Percentiles rank a stretch among this genome's conserved stretches.
Conservation (phyloP, 345 rosid genomes). For the Eutrema japonicum region DNA sequence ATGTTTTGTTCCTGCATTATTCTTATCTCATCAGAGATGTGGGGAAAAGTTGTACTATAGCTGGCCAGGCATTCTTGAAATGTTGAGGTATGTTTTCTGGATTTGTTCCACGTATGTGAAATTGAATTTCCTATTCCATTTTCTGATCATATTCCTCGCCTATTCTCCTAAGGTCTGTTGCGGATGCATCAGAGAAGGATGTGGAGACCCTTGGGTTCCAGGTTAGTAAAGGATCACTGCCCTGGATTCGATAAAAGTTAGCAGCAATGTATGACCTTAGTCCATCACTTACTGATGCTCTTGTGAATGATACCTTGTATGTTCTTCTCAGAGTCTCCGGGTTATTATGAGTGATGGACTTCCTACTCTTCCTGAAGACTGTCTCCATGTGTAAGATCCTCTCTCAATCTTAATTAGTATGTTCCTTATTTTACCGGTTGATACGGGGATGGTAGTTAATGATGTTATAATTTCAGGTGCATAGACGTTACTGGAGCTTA, state of each 20-base stretch:
- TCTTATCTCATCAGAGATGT: constrained; percentile 64
- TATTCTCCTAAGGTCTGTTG: constrained; percentile 71
- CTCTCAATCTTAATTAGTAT: constrained; percentile 4
- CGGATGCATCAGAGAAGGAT: constrained; percentile 93
- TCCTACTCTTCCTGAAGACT: constrained; percentile 79
- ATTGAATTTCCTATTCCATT: constrained; percentile 17
- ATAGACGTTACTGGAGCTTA: constrained; percentile 98
- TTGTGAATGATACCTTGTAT: constrained; percentile 40
- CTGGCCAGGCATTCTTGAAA: constrained; percentile 89
- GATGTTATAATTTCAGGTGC: constrained; percentile 65
- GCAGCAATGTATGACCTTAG: constrained; percentile 5
- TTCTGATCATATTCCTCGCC: constrained; percentile 26
- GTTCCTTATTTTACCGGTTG: constrained; percentile 14
- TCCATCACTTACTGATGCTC: constrained; percentile 17
- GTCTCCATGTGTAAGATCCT: constrained; percentile 76
- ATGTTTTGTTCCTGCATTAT: constrained; percentile 23
- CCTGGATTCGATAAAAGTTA: constrained; percentile 12
- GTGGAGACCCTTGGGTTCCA: constrained; percentile 91
- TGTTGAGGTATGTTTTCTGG: constrained; percentile 67
- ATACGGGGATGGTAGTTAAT: constrained; percentile 30
- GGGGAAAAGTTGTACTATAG: constrained; percentile 86
- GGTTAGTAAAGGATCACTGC: constrained; percentile 55
- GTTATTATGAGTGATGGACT: constrained; percentile 93
- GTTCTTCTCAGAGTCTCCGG: constrained; percentile 71
- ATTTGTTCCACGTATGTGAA: not conserved